Percentiles rank a stretch among this genome's conserved stretches.
phyloP scores from a whole-genome alignment of 2,329 filamentous ascomycete species.

The Epichloe uncinata region DNA sequence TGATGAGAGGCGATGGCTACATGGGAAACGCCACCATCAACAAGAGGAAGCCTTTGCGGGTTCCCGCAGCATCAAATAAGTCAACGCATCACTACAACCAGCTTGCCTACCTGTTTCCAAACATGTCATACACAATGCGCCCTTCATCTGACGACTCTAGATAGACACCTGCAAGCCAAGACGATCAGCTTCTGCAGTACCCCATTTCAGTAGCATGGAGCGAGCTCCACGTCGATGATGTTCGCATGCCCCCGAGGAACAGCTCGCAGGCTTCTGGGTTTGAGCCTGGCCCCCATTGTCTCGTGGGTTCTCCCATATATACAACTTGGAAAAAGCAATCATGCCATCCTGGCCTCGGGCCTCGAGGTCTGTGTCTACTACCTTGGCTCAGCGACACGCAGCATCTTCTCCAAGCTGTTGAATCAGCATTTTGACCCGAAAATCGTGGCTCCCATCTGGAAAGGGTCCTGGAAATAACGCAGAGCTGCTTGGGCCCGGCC shows the following conservation, averaged over 20 bases:
- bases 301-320: constrained; percentile 16
- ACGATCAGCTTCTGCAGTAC: constrained; percentile 22
- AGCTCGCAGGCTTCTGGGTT: constrained; percentile 21
- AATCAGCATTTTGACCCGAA: constrained; percentile 12
- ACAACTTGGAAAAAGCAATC: constrained; percentile 24
- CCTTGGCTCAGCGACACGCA: constrained; percentile 22
- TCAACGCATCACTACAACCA: constrained; percentile 7
- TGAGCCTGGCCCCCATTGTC: constrained; percentile 15
- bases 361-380: constrained; percentile 20
- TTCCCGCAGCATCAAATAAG: constrained; percentile 15
- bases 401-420: constrained; percentile 12
- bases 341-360: constrained; percentile 14
- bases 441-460: constrained; percentile 8
- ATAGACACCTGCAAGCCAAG: constrained; percentile 23
- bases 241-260: constrained; percentile 19
- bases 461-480: constrained; percentile 20
- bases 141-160: constrained; percentile 24
- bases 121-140: constrained; percentile 21
- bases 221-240: constrained; percentile 24
- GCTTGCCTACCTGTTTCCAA: constrained; percentile 18
- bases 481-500: constrained; percentile 15
- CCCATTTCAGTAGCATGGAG: constrained; percentile 21
- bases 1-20: background rate
- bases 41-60: background rate
- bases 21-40: background rate